Conservation (phyloP, 805 yeast species). For the Spathaspora hagerdaliae region DNA sequence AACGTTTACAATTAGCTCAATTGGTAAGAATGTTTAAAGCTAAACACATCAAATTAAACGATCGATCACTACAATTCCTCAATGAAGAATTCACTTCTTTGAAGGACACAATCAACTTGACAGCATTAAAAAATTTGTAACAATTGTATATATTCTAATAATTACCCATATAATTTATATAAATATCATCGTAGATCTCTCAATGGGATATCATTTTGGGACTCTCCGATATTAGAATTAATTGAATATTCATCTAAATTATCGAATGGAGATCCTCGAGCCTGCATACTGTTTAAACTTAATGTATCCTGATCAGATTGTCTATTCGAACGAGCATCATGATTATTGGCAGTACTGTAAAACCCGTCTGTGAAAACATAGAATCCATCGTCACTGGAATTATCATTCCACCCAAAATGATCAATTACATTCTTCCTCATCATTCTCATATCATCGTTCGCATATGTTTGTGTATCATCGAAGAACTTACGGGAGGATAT, state of each 20-base stretch:
- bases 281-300: no score
- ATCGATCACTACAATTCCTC: neutral
- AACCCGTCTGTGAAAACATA: slow-evolving; percentile 41
- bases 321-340: slow-evolving; percentile 1
- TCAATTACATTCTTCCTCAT: slow-evolving; percentile 14
- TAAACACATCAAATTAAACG: neutral
- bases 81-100: neutral
- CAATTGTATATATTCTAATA: neutral
- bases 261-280: neutral
- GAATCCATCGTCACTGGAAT: slow-evolving; percentile 41
- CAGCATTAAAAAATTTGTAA: neutral
- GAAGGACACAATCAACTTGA: neutral
- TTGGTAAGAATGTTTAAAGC: slow-evolving; percentile 9
- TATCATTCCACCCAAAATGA: slow-evolving; percentile 17
- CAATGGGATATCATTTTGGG: neutral
- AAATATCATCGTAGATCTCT: neutral
- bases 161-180: no score
- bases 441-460: slow-evolving; percentile 32
- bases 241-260: neutral
- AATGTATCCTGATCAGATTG: neutral
- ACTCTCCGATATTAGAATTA: neutral
- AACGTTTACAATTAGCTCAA: slow-evolving; percentile 18
- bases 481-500: slow-evolving; percentile 47
- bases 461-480: slow-evolving; percentile 20
- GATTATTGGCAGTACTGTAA: slow-evolving; percentile 22